phyloP scores from a whole-genome alignment of 1,139 yeast genomes.

The Pneumocystis canis region DNA sequence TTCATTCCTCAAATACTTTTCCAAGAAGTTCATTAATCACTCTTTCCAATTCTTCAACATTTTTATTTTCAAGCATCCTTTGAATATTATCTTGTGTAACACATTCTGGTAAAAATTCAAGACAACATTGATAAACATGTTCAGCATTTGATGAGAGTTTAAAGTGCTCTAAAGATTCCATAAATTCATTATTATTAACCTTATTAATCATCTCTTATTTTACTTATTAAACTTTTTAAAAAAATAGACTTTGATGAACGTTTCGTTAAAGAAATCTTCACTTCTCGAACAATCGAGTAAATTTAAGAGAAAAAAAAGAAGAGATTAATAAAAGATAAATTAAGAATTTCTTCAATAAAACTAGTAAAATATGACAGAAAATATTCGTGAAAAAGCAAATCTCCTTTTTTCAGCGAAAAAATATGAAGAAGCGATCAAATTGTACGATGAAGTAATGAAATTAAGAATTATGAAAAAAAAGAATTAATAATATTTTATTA shows the following conservation, averaged over 20 bases:
- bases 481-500: not conserved
- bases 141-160: not conserved
- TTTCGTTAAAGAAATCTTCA: too few relatives aligned
- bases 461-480: not conserved
- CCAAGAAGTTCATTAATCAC: not conserved
- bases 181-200: not conserved
- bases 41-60: not conserved
- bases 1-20: not conserved
- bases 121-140: conserved; percentile 18
- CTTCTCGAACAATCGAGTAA: not conserved
- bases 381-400: conserved; percentile 27
- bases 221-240: too few relatives aligned
- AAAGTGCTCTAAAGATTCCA: not conserved
- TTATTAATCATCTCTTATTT: not conserved
- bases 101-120: not conserved
- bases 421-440: conserved; percentile 61
- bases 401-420: conserved; percentile 83
- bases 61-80: not conserved
- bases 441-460: conserved; percentile 39
- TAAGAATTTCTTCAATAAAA: not conserved
- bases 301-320: not conserved
- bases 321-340: not conserved
- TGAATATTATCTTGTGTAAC: conserved; percentile 1
- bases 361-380: not conserved
- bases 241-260: too few relatives aligned